phyloP scores from a whole-genome alignment of 2,329 filamentous ascomycete species.

The Cercospora brassicicola region DNA sequence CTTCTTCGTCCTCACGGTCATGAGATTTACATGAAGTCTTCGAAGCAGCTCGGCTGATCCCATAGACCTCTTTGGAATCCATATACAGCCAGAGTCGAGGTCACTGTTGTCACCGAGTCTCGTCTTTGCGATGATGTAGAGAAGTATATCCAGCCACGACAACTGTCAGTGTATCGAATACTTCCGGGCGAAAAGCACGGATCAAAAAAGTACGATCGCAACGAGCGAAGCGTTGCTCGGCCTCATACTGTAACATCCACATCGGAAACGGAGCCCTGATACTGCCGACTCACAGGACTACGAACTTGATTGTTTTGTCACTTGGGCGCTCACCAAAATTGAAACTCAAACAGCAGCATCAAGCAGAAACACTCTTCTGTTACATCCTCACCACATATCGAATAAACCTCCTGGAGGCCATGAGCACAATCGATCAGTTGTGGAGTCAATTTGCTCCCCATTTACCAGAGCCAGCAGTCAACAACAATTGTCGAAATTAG shows the following conservation, averaged over 20 bases:
- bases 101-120: not conserved
- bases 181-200: not conserved
- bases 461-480: no score
- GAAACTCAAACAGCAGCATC: not conserved
- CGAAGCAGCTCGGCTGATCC: not conserved
- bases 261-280: not conserved
- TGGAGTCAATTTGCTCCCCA: no score
- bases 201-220: not conserved
- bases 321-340: not conserved
- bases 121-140: not conserved
- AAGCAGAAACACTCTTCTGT: not conserved
- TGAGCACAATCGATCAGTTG: no score
- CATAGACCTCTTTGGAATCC: not conserved
- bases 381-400: no score
- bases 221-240: not conserved
- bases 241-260: not conserved
- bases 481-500: no score
- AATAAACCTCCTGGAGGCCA: no score
- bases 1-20: not conserved
- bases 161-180: not conserved
- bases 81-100: not conserved
- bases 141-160: not conserved
- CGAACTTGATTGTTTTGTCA: not conserved
- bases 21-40: not conserved
- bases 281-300: not conserved